Conservation (phyloP, 176 grass and related monocot species). For the Aegilops tauschii region DNA sequence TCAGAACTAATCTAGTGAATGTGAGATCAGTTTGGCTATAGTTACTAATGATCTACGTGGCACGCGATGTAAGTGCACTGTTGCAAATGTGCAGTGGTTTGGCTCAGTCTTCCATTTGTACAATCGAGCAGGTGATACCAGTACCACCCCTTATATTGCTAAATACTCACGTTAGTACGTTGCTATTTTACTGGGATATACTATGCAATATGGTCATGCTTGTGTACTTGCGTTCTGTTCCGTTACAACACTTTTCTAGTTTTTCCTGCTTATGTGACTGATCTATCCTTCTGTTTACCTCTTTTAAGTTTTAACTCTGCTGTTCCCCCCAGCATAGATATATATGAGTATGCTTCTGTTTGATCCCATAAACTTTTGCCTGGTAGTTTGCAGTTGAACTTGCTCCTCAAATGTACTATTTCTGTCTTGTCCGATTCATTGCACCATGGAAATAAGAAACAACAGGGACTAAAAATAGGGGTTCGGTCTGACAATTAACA, state of each 20-base stretch:
- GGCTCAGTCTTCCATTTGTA: not conserved
- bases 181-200: not conserved
- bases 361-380: not conserved
- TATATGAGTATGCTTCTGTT: not conserved
- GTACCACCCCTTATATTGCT: not conserved
- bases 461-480: not conserved
- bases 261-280: not conserved
- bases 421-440: constrained; percentile 1
- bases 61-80: constrained; percentile 3
- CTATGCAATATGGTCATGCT: constrained; percentile 4
- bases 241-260: not conserved
- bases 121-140: not conserved
- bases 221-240: not conserved
- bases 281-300: not conserved
- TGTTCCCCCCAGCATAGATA: not conserved
- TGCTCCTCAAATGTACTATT: not conserved
- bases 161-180: not conserved
- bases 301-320: not conserved
- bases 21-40: not conserved
- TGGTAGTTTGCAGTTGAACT: constrained; percentile 12
- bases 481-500: constrained; percentile 12
- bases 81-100: not conserved
- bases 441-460: constrained; percentile 17
- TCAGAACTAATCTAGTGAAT: not conserved
- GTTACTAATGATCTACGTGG: not conserved